These are phyloP conservation scores for Metarhizium sp. DNA, from an alignment of 2,329 filamentous ascomycete genomes.

Conservation along the genomic window DNA sequence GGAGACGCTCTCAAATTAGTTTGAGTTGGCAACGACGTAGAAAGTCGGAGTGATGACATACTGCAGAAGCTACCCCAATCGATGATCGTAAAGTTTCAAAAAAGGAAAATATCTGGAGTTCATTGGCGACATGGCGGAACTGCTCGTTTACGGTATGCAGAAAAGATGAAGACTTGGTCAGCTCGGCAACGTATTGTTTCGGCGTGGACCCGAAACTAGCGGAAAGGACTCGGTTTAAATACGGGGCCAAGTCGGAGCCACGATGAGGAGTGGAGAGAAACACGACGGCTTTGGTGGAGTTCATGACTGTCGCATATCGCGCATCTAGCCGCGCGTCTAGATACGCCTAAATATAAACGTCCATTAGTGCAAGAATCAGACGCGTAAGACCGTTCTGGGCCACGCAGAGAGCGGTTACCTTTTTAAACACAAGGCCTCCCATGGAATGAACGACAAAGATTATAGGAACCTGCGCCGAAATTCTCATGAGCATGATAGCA, in stretches of 20 bases:
- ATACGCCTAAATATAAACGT: constrained; percentile 22
- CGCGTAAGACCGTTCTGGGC: not conserved
- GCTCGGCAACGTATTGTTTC: constrained; percentile 21
- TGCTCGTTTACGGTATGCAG: constrained; percentile 32
- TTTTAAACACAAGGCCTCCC: constrained; percentile 29
- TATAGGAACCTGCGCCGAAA: constrained; percentile 15
- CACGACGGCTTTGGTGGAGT: constrained; percentile 22
- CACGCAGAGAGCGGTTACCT: constrained; percentile 1
- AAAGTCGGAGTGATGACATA: too few species aligned
- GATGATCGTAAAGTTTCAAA: constrained; percentile 29
- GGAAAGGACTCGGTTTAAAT: constrained; percentile 26
- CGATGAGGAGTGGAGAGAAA: constrained; percentile 33
- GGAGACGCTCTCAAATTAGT: constrained; percentile 5
- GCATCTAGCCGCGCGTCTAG: constrained; percentile 12
- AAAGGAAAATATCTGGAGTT: constrained; percentile 32
- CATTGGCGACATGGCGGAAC: constrained; percentile 29
- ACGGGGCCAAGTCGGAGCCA: constrained; percentile 26
- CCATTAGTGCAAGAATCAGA: too few species aligned
- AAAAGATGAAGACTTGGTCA: constrained; percentile 23
- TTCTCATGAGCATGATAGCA: constrained; percentile 7
- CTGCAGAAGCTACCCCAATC: constrained; percentile 1
- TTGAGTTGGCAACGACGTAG: not conserved
- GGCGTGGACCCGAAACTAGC: not conserved
- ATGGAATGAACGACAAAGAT: constrained; percentile 36
- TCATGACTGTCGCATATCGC: constrained; percentile 11